phyloP scores from a whole-genome alignment of 495 filamentous ascomycete genomes.

The Penicillium macrosclerotiorum region DNA sequence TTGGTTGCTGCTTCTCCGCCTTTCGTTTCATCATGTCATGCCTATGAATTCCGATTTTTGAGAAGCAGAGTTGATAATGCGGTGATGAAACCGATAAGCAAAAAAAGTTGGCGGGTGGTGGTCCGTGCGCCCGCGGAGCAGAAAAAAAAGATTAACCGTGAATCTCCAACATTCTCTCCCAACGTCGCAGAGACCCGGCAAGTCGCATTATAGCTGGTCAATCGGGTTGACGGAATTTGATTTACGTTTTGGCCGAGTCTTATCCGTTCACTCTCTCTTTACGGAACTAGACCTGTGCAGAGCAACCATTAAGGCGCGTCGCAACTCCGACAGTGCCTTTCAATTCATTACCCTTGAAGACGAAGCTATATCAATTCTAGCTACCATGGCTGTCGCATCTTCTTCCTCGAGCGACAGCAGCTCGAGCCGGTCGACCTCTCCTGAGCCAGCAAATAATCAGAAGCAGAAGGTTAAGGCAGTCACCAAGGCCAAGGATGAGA shows the following conservation, averaged over 20 bases:
- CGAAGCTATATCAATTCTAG: no score
- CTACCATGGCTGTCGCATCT: slow-evolving; percentile 29
- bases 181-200: slow-evolving; percentile 9
- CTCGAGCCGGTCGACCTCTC: slow-evolving; percentile 32
- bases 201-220: slow-evolving; percentile 1
- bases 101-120: slow-evolving; percentile 38
- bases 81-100: slow-evolving; percentile 26
- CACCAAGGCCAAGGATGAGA: slow-evolving; percentile 25
- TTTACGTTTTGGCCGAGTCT: background rate
- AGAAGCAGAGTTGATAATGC: slow-evolving; percentile 20
- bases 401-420: slow-evolving; percentile 30
- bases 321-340: no score
- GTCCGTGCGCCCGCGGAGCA: slow-evolving; percentile 48
- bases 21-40: slow-evolving; percentile 40
- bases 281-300: background rate
- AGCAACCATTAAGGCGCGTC: no score
- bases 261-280: background rate
- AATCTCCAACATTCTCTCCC: slow-evolving; percentile 14
- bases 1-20: slow-evolving; percentile 39
- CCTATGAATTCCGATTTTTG: background rate
- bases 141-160: slow-evolving; percentile 40
- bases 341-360: no score
- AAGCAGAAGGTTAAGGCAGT: slow-evolving; percentile 28
- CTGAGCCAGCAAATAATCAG: slow-evolving; percentile 26
- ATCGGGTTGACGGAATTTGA: background rate